A percentile compares a stretch with the other conserved stretches of the same genome.
These are phyloP conservation scores for Entomophthora muscae DNA, from an alignment of 371 early-diverging fungal genomes.

Conservation along the genomic window DNA sequence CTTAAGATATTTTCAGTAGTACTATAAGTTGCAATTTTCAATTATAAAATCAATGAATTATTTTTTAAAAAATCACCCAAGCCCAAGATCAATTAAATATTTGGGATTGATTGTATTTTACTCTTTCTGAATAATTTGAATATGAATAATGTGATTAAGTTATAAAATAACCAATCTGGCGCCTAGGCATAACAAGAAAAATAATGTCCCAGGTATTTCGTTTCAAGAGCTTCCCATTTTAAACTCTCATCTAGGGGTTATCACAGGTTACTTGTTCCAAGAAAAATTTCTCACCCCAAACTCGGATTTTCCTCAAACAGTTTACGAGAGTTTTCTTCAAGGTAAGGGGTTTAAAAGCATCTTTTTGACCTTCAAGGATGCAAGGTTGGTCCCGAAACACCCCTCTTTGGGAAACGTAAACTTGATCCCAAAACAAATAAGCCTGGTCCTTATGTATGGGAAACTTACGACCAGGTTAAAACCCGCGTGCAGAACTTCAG, in stretches of 20 bases:
- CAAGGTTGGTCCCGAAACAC: slow-evolving; percentile 13
- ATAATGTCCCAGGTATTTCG: too few relatives aligned
- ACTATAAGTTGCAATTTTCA: too few relatives aligned
- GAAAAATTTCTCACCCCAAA: neutral
- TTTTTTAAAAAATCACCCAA: too few relatives aligned
- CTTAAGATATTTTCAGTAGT: too few relatives aligned
- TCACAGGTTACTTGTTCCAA: neutral
- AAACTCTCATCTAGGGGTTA: neutral
- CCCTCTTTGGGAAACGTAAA: slow-evolving; percentile 32
- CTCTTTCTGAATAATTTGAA: too few relatives aligned
- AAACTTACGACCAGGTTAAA: slow-evolving; percentile 10
- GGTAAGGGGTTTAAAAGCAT: neutral
- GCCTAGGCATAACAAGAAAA: too few relatives aligned
- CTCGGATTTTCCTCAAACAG: neutral
- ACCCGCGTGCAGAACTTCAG: slow-evolving; percentile 50
- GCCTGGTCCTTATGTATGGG: slow-evolving; percentile 17
- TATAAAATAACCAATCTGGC: too few relatives aligned
- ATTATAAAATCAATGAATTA: too few relatives aligned
- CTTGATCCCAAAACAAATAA: slow-evolving; percentile 25
- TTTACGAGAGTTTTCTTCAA: neutral
- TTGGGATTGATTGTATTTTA: too few relatives aligned
- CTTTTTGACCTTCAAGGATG: neutral
- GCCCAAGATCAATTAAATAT: too few relatives aligned
- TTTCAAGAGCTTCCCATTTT: too few relatives aligned
- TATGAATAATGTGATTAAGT: too few relatives aligned